Conservation (phyloP, 164 flowering plant genomes). For the Magnolia changhungtana region DNA sequence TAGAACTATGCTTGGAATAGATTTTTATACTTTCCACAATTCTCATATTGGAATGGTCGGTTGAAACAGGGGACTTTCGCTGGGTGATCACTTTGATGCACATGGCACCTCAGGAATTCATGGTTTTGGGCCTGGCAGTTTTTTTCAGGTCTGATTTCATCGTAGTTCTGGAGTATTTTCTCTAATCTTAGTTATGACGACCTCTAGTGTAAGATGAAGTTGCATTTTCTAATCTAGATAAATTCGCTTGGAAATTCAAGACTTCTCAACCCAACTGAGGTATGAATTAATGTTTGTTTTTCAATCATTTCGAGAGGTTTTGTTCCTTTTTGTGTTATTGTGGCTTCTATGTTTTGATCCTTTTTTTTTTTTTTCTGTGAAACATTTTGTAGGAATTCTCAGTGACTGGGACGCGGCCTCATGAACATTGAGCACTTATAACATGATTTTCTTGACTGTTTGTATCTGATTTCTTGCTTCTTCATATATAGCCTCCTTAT, state of each 20-base stretch:
- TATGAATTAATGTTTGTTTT: neutral
- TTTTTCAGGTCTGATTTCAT: neutral
- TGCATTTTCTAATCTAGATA: neutral
- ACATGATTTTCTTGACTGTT: neutral
- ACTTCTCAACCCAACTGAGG: conserved; percentile 1
- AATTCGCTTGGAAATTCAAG: conserved; percentile 3
- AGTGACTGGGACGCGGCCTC: conserved; percentile 1
- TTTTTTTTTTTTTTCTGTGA: neutral
- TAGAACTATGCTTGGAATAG: neutral
- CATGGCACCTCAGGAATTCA: conserved; percentile 1
- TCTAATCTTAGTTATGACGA: neutral
- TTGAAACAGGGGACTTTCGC: conserved; percentile 8
- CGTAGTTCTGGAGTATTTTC: neutral
- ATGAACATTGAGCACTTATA: neutral
- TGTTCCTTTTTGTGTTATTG: neutral
- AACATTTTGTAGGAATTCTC: conserved; percentile 5
- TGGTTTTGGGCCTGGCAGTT: conserved; percentile 1
- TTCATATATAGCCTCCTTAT: neutral
- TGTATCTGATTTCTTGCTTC: neutral
- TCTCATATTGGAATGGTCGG: neutral
- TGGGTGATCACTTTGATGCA: conserved; percentile 3
- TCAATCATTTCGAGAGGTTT: neutral
- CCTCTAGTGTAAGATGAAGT: neutral
- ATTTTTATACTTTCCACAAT: neutral
- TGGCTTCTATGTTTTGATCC: neutral